Base-by-base conservation (phyloP, 495 filamentous ascomycete species). In the Amniculicola lignicola region DNA sequence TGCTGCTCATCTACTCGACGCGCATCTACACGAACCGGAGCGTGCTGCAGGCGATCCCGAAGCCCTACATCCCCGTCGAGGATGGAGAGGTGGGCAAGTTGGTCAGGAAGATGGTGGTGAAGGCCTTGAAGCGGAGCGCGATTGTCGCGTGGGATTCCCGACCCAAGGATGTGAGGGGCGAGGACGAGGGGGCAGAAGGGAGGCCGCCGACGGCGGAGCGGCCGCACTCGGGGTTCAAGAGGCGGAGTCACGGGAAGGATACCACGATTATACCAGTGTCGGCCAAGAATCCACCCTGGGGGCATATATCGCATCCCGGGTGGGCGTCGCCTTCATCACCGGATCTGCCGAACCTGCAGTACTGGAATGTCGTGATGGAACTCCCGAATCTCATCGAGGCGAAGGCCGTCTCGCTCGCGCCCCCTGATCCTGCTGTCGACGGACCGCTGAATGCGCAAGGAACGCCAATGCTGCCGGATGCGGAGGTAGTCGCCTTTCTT, bases 321-420 rank as follows among this genome's bases (percentile, higher is more conserved):
- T 97, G 94, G 93, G 86, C 85, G 3, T 84, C 90, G 2, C 90
- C 93, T 5, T 71, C 73, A 7, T 87, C 82, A 0, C 73, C 75
- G 2, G 86, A 94, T 62, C 70, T 94, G 1, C 83, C 90, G 4
- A 82, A 90, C 59, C 70, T 96, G 9, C 83, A 91, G 39, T 96
- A 92, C 67, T 75, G 75, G 33, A 81, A 79, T 0, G 88, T 98
- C n/a, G 79, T 98, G 11, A 73, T 76, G 16, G 94, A 97, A 72
- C 75, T 98, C 12, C 88, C 92, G 1, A 86, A 95, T 63, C 76
- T 98, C 19, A 90, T 98, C 52, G 93, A 98, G 70, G 91, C 90
- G 0, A 90, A 90, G 71, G 93, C 90, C 5, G 83, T 93, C 11
- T 87, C 89, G 0, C 76, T 93, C 33, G 89, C 89, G 1, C 87